Evolutionary conservation across 305 asterid genomes (phyloP), one percentile per base, ranked within the genome.

Genomic region (Fraxinus baroniana): DNA sequence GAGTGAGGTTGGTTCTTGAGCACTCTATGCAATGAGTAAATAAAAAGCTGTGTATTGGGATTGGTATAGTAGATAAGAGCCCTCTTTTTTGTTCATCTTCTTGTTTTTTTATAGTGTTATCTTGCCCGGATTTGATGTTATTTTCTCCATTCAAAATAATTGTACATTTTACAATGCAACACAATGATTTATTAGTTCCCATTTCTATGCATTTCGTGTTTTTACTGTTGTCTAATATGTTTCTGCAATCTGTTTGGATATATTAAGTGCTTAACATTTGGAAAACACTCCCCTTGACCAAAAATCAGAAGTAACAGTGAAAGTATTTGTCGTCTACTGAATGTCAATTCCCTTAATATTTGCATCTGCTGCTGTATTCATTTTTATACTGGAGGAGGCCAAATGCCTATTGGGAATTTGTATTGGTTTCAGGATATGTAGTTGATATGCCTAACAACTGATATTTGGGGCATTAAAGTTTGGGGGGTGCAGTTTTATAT

Each of bases 1-100:
- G 98, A 30, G 62, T 91, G 92, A 91, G 97, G 92, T 89, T 94
- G 88, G 89, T 87, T 33, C 89, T 94, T 20, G 92, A 94, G 85
- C 79, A 87, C 66, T 92, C 93, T 87, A 84, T 91, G 85, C 82
- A 70, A 82, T 86, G 88, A 90, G 86, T 84, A 35, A 78, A 82
- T 86, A 78, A 18, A 24, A 22, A 57, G n/a, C 2, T 17, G 57
- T 84, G 79, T 83, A 41, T 44, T 80, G 78, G 83, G 68, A n/a
- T 78, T 62, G 78, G 46, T 76, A 71, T 37, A 33, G 52, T 76
- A 80, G 86, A 84, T 70, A 26, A 22, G 10, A 49, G 18, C 24
- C 78, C 7, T 15, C 4, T 44, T 17, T 60, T 81, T 81, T 20
- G 83, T 60, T 79, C 46, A 77, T 33, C n/a, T 68, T 68, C 36